Conservation (phyloP, 768 basidiomycete species). For the Suillus luteus region DNA sequence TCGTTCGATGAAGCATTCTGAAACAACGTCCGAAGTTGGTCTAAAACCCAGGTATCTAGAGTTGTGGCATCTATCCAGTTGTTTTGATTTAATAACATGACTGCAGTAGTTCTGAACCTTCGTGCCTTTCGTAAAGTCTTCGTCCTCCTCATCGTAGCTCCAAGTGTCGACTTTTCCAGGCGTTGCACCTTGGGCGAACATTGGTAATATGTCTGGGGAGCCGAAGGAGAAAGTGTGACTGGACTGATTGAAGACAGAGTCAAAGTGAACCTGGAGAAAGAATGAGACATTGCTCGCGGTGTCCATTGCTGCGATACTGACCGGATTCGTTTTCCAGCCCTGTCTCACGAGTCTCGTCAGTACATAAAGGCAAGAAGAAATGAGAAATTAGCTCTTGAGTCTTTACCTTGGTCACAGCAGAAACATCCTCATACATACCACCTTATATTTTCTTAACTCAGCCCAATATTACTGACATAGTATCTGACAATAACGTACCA, state of each 20-base stretch:
- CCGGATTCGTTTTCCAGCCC: constrained; percentile 89
- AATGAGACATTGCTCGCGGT: constrained; percentile 7
- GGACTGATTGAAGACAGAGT: constrained; percentile 87
- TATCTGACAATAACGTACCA: constrained; percentile 41
- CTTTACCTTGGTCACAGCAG: constrained; percentile 81
- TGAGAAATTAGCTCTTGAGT: not conserved
- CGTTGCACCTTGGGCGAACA: constrained; percentile 78
- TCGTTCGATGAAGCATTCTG: constrained; percentile 60
- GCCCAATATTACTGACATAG: not conserved
- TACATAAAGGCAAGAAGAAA: not conserved
- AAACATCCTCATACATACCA: constrained; percentile 91
- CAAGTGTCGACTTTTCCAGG: constrained; percentile 72
- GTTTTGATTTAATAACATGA: not conserved
- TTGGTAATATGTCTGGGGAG: constrained; percentile 85
- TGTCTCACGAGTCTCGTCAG: constrained; percentile 25
- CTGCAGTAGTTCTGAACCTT: constrained; percentile 5
- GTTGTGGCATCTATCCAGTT: constrained; percentile 62
- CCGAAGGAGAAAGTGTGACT: constrained; percentile 80
- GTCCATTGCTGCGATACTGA: constrained; percentile 26
- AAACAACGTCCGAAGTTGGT: constrained; percentile 63
- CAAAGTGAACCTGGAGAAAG: constrained; percentile 62
- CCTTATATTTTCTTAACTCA: constrained; percentile 39
- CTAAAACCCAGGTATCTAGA: constrained; percentile 78
- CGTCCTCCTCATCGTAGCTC: constrained; percentile 74
- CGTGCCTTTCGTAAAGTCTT: constrained; percentile 85